A percentile compares a stretch with the other conserved stretches of the same genome.
Evolutionary conservation across 106 monocot species (phyloP).

Genomic region (Phalaenopsis aphrodite): DNA sequence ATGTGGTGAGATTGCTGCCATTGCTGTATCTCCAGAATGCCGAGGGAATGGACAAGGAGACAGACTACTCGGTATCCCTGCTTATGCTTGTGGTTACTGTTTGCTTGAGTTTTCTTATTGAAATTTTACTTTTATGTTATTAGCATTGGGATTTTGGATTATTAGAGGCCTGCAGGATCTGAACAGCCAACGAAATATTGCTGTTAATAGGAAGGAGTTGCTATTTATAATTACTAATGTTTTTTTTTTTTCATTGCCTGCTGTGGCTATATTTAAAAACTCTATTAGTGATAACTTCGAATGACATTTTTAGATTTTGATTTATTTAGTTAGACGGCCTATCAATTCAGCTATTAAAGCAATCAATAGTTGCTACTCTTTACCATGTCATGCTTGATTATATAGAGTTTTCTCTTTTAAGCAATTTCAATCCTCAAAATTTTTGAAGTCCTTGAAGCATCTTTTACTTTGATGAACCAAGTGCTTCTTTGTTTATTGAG

Average conservation of each 20-base stretch:
- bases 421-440: not conserved
- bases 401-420: not conserved
- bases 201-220: not conserved
- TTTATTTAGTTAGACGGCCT: not conserved
- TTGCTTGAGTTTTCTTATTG: not conserved
- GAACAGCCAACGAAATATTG: not conserved
- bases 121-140: not conserved
- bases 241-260: not conserved
- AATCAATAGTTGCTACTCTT: not conserved
- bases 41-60: constrained; percentile 95
- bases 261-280: not conserved
- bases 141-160: not conserved
- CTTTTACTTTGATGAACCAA: no score
- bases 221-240: not conserved
- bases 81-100: not conserved
- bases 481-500: no score
- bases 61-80: constrained; percentile 71
- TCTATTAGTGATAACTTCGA: not conserved
- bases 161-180: not conserved
- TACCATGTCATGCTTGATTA: not conserved
- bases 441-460: not conserved
- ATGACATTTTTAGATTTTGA: not conserved
- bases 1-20: constrained; percentile 81
- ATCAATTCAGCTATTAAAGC: not conserved
- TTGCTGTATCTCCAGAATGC: constrained; percentile 83